Conservation (phyloP, 176 grass and related monocot genomes). For the Olyra latifolia region DNA sequence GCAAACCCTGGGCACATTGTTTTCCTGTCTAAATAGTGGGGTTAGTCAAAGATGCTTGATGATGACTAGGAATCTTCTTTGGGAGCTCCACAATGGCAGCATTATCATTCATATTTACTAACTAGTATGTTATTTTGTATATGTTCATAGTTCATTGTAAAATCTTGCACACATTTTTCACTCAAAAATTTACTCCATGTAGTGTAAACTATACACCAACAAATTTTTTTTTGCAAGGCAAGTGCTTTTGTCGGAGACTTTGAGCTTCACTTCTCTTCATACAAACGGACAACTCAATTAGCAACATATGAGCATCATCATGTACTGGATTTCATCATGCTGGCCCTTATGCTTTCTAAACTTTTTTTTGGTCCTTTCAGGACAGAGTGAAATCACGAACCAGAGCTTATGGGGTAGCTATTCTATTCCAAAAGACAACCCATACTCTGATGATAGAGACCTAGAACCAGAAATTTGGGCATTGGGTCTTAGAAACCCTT, state of each 20-base stretch:
- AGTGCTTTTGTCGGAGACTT: not conserved
- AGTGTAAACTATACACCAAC: not conserved
- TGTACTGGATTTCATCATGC: not conserved
- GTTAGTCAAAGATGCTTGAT: constrained; percentile 29
- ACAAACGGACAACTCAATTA: not conserved
- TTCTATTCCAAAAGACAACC: constrained; percentile 89
- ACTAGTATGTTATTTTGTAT: not conserved
- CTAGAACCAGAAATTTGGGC: constrained; percentile 83
- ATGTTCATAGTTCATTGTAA: not conserved
- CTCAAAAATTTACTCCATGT: not conserved
- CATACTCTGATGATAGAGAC: constrained; percentile 47
- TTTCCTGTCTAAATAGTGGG: constrained; percentile 6
- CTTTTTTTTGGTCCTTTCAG: not conserved
- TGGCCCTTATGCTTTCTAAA: not conserved
- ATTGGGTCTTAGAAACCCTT: constrained; percentile 85
- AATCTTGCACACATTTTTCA: not conserved
- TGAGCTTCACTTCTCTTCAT: not conserved
- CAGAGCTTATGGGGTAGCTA: constrained; percentile 89
- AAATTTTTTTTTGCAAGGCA: not conserved
- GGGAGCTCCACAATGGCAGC: not conserved
- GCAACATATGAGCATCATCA: not conserved
- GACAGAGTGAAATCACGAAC: constrained; percentile 34
- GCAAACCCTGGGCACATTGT: not conserved
- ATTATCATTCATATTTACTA: not conserved
- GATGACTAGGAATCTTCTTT: not conserved